Evolutionary conservation across 805 yeast genomes (phyloP).

Genomic region (Wickerhamiella kurtzmanii): DNA sequence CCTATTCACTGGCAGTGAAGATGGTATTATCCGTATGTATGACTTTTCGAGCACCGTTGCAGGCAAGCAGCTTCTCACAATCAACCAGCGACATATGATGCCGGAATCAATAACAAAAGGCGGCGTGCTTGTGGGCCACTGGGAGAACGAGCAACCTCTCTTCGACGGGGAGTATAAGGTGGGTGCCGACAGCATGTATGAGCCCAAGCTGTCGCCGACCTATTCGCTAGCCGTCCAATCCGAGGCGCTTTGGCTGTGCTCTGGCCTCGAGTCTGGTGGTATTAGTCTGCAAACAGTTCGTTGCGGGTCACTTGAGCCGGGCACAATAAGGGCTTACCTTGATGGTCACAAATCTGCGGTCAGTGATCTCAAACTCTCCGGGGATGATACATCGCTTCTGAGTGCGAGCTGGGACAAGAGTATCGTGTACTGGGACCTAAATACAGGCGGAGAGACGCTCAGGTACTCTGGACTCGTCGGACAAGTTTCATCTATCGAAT

Average conservation of each 20-base stretch:
- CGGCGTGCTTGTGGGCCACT: conserved; percentile 70
- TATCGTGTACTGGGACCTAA: conserved; percentile 72
- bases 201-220: conserved; percentile 58
- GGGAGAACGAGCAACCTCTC: conserved; percentile 93
- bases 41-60: conserved; percentile 76
- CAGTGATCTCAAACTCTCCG: conserved; percentile 52
- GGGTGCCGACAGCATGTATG: conserved; percentile 25
- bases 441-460: conserved; percentile 45
- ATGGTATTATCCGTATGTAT: conserved; percentile 82
- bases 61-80: conserved; percentile 76
- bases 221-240: conserved; percentile 74
- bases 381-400: conserved; percentile 46
- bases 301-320: conserved; percentile 48
- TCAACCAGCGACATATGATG: conserved; percentile 78
- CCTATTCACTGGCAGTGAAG: conserved; percentile 90
- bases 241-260: conserved; percentile 68
- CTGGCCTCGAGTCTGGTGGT: conserved; percentile 73
- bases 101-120: conserved; percentile 77
- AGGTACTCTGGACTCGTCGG: conserved; percentile 50
- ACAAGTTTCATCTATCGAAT: conserved; percentile 64
- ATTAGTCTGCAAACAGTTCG: conserved; percentile 72
- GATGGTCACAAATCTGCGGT: conserved; percentile 60
- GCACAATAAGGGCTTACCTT: conserved; percentile 65
- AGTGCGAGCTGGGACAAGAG: conserved; percentile 88
- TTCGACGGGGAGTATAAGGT: conserved; percentile 32